Base-by-base conservation (phyloP, 2,329 filamentous ascomycete species). In the Colletotrichum australisinense region DNA sequence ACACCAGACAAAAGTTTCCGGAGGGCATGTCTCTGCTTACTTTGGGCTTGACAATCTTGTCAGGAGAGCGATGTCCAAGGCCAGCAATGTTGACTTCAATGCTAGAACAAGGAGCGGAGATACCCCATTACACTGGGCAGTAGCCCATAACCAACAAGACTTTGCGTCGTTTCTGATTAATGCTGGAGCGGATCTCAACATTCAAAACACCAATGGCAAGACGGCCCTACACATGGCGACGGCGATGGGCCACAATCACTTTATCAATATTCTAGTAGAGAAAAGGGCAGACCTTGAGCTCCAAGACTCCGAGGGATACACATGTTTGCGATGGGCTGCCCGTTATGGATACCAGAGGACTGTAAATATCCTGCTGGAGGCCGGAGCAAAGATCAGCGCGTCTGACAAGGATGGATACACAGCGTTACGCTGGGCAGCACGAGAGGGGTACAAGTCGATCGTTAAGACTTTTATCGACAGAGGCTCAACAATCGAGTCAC, bases 121-220 rank as follows among this genome's bases (percentile, higher is more conserved):
- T n/a, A 69, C 66, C 5, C 66, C 66, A 19, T 26, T 69, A 4
- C 58, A 69, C 52, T 69, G 66, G 66, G 66, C 66, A 11, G 26
- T n/a, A 24, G 35, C 59, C 2, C 52, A 69, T 16, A 11, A 52
- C 1, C 46, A 62, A 30, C 24, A 28, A 14, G 8, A n/a, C 7
- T 69, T 69, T 6, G 28, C 53, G 12, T n/a, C 32, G 3, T 24
- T 69, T 12, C 59, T 69, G 19, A 6, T 63, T 8, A 30, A 46
- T 3, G 30, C 35, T 22, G 46, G 49, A 3, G 67, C 52, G 1
- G 58, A 69, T 6, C 35, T 69, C 16, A 63, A 69, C 52, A 19
- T 69, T 6, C 30, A 24, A 16, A 69, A 69, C 24, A 52, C 32
- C 2, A 52, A 69, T 7, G 26, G 32, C 32, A 38, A 35, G 8